phyloP scores from a whole-genome alignment of 1,284 basidiomycete species.

The Cutaneotrichosporon mucoides region DNA sequence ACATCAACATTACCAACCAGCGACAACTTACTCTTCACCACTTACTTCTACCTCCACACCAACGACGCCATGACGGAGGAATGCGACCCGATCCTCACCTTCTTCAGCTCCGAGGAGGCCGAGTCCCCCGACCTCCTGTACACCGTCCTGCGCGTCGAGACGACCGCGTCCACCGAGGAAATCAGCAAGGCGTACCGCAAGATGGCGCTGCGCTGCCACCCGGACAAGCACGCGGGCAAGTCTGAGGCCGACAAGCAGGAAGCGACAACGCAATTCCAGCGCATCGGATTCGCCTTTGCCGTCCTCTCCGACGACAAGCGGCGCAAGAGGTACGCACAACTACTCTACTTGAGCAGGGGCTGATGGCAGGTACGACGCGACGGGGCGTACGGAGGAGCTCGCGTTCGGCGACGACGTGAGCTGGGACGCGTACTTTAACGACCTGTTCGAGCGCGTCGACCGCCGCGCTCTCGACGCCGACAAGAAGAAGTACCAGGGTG shows the following conservation, averaged over 20 bases:
- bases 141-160: slow-evolving; percentile 59
- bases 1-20: too few species aligned
- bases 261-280: slow-evolving; percentile 72
- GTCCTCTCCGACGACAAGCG: slow-evolving; percentile 74
- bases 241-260: slow-evolving; percentile 59
- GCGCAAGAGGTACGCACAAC: slow-evolving; percentile 48
- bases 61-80: slow-evolving; percentile 53
- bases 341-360: too few species aligned
- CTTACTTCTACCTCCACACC: too few species aligned
- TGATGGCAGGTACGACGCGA: slow-evolving; percentile 62
- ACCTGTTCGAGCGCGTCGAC: slow-evolving; percentile 80
- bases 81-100: slow-evolving; percentile 69
- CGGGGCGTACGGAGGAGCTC: slow-evolving; percentile 76
- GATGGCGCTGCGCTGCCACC: slow-evolving; percentile 75
- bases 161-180: slow-evolving; percentile 58
- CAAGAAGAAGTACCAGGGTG: slow-evolving; percentile 87
- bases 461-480: slow-evolving; percentile 79
- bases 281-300: slow-evolving; percentile 84
- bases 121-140: slow-evolving; percentile 56
- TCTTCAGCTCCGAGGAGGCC: slow-evolving; percentile 66
- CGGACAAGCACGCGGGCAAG: slow-evolving; percentile 75
- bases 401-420: slow-evolving; percentile 66
- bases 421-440: slow-evolving; percentile 90
- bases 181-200: slow-evolving; percentile 81
- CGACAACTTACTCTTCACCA: too few species aligned